These are phyloP conservation scores for Raffaelea albimanens DNA, from an alignment of 2,329 filamentous ascomycete genomes.

Conservation along the genomic window DNA sequence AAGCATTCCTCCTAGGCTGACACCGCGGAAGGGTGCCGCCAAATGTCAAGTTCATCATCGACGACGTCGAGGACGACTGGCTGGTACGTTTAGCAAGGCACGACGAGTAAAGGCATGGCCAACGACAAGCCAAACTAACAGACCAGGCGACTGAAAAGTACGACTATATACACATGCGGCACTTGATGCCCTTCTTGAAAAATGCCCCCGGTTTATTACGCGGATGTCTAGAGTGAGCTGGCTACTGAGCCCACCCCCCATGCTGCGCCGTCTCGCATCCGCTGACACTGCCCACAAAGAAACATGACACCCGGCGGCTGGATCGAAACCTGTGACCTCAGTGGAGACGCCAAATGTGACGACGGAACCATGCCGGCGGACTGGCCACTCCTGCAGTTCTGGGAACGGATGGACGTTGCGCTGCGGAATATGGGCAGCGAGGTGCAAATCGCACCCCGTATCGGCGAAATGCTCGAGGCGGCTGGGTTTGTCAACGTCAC, in stretches of 20 bases:
- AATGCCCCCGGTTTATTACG: slow-evolving; percentile 22
- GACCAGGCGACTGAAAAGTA: slow-evolving; percentile 33
- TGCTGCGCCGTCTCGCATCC: too few species aligned
- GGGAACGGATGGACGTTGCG: slow-evolving; percentile 15
- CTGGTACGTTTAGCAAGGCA: not conserved
- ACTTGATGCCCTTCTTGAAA: slow-evolving; percentile 25
- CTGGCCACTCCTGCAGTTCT: slow-evolving; percentile 24
- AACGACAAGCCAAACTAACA: not conserved
- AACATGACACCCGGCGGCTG: slow-evolving; percentile 35
- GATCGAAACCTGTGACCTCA: slow-evolving; percentile 39
- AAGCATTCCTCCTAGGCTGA: not conserved
- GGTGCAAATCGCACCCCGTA: slow-evolving; percentile 17
- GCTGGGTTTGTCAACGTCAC: slow-evolving; percentile 33
- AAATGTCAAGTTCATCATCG: slow-evolving; percentile 10
- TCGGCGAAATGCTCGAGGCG: slow-evolving; percentile 22
- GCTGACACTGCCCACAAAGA: slow-evolving; percentile 21
- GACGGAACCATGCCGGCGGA: slow-evolving; percentile 30
- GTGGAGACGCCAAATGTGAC: slow-evolving; percentile 28
- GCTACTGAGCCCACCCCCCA: not conserved
- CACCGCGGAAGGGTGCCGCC: slow-evolving; percentile 31
- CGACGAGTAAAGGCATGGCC: too few species aligned
- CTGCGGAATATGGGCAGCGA: slow-evolving; percentile 26
- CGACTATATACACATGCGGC: slow-evolving; percentile 45
- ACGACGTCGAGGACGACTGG: slow-evolving; percentile 38
- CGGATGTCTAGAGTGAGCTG: slow-evolving; percentile 5